Percentiles rank a stretch among this genome's conserved stretches.
Evolutionary conservation across 2,329 filamentous ascomycete genomes (phyloP).

Genomic region (Lithohypha guttulata): DNA sequence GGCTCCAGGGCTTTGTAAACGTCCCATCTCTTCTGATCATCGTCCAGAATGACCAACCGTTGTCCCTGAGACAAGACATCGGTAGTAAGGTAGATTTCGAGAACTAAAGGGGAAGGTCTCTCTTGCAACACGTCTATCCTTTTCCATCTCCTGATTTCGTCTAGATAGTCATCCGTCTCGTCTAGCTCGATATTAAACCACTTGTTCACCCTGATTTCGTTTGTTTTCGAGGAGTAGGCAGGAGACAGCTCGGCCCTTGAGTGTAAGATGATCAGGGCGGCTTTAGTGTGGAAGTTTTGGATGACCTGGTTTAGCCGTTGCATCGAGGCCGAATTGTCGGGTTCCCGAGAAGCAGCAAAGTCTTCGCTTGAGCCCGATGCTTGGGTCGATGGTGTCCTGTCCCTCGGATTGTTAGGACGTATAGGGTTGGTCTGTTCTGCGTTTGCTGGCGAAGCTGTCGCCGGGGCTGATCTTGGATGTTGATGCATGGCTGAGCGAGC

Average conservation of each 20-base stretch:
- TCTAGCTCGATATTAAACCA: slow-evolving; percentile 94
- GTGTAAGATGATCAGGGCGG: slow-evolving; percentile 71
- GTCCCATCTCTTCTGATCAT: slow-evolving; percentile 85
- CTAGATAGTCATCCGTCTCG: slow-evolving; percentile 76
- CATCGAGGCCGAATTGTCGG: slow-evolving; percentile 52
- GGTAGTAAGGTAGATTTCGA: slow-evolving; percentile 82
- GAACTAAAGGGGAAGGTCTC: slow-evolving; percentile 69
- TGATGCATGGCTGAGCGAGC: slow-evolving; percentile 62
- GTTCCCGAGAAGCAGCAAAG: slow-evolving; percentile 33
- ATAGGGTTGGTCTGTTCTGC: slow-evolving; percentile 59
- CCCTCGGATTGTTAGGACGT: slow-evolving; percentile 60
- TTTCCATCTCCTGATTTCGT: slow-evolving; percentile 75
- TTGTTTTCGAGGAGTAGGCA: slow-evolving; percentile 45
- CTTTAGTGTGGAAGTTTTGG: slow-evolving; percentile 90
- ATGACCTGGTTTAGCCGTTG: slow-evolving; percentile 88
- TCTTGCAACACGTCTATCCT: slow-evolving; percentile 64
- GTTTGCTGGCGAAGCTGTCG: slow-evolving; percentile 61
- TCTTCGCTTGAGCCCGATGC: slow-evolving; percentile 41
- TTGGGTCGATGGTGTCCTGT: slow-evolving; percentile 46
- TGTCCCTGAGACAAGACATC: slow-evolving; percentile 71
- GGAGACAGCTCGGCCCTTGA: slow-evolving; percentile 62
- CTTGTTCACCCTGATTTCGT: slow-evolving; percentile 62
- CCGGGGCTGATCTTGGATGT: slow-evolving; percentile 65
- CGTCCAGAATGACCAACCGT: slow-evolving; percentile 76
- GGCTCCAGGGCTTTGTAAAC: slow-evolving; percentile 70